Base-by-base conservation (phyloP, 1,284 basidiomycete genomes). In the Singerocomus inundabilis region DNA sequence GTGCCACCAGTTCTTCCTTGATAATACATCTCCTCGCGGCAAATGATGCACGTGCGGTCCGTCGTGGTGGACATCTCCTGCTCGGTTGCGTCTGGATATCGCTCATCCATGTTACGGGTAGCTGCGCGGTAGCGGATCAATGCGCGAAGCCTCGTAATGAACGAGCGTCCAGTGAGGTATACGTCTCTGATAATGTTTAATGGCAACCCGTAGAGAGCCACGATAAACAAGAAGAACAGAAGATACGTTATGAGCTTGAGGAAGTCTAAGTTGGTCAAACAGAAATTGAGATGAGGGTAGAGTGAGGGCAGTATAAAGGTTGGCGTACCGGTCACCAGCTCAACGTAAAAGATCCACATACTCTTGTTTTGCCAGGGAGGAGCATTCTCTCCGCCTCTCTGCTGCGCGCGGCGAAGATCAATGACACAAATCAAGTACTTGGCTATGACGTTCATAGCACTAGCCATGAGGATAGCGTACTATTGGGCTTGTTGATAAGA, bases 301-400 rank as follows among this genome's bases (percentile, higher is more conserved):
- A 18, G 16, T 4, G 5, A 44, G 43, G 40, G 53, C 9, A 39
- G 38, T 41, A 61, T 74, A 32, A 46, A 30, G 16, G n/a, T 45
- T 34, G 29, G 63, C 62, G 47, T 58, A 92, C 93, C 92, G 43
- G 93, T 95, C n/a, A 79, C 77, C 37, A 98, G 74, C 61, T 98
- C 96, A 56, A 98, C 85, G 65, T 97, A 98, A 73, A 98, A 97
- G 13, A 93, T 76, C 75, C 87, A 96, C 84, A 98, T 96, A 73
- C 91, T 95, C 77, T 99, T 99, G 63, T 91, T 87, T 69, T 99
- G 95, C 97, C 96, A 99, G 41, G 87, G 82, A 51, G 92, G 91
- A 0, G 92, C 92, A 64, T 90, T 90, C 60, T 88, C 91, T 29
- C 91, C 85, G 21, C 92, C 92, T 50, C 88, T 74, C 43, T 74